A percentile compares a stretch with the other conserved stretches of the same genome.
These are phyloP conservation scores for Lotmaria passim DNA, from an alignment of 208 protist genomes.

Conservation along the genomic window DNA sequence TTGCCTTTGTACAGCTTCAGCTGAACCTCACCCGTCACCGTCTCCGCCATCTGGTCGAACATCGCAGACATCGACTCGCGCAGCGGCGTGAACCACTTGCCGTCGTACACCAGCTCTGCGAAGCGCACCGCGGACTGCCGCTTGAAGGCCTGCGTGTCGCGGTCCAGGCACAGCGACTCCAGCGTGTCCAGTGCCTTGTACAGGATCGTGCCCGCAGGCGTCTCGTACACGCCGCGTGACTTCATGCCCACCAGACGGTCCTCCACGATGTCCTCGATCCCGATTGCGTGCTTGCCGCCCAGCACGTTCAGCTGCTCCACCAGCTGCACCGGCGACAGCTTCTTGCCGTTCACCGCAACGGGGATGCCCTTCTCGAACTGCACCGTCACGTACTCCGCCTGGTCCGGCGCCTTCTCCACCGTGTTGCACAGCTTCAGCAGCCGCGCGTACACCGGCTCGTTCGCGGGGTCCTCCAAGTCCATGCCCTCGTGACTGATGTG, in stretches of 20 bases:
- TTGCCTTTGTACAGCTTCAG: slow-evolving; percentile 43
- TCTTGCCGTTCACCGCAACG: slow-evolving; percentile 27
- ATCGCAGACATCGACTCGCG: slow-evolving; percentile 33
- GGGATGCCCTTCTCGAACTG: slow-evolving; percentile 35
- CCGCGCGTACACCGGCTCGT: slow-evolving; percentile 26
- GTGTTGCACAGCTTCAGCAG: slow-evolving; percentile 37
- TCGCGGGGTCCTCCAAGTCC: slow-evolving; percentile 37
- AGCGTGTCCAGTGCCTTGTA: slow-evolving; percentile 40
- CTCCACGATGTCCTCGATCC: slow-evolving; percentile 41
- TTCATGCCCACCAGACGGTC: slow-evolving; percentile 42
- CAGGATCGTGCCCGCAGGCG: slow-evolving; percentile 34
- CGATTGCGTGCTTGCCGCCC: slow-evolving; percentile 35
- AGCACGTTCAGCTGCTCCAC: slow-evolving; percentile 38
- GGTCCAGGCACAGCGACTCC: slow-evolving; percentile 35
- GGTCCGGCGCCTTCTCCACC: slow-evolving; percentile 32
- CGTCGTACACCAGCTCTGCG: slow-evolving; percentile 40
- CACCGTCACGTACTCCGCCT: slow-evolving; percentile 33
- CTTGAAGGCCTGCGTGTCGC: slow-evolving; percentile 44
- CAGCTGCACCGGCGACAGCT: slow-evolving; percentile 21
- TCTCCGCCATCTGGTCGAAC: slow-evolving; percentile 37
- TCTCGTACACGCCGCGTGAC: slow-evolving; percentile 43
- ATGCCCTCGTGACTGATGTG: slow-evolving; percentile 45
- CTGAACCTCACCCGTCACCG: slow-evolving; percentile 36
- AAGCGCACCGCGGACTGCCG: slow-evolving; percentile 39
- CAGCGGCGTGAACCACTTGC: slow-evolving; percentile 39